Conservation (phyloP, 805 yeast genomes). For the Clavispora carvajalis region DNA sequence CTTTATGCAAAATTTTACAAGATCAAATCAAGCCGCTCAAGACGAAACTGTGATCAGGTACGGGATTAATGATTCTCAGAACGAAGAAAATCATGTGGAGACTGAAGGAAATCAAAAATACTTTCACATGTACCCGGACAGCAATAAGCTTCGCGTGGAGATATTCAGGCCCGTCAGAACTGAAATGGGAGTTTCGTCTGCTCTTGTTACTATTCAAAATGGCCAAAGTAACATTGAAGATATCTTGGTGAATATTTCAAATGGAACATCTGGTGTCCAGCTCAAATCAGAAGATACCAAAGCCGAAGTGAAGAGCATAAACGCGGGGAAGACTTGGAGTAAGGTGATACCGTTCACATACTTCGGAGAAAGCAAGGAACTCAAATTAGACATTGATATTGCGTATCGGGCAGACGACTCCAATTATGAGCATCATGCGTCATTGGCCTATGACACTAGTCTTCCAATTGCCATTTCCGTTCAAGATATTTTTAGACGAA, state of each 20-base stretch:
- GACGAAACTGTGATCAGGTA: slow-evolving; percentile 8
- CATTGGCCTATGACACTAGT: slow-evolving; percentile 44
- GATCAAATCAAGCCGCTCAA: neutral
- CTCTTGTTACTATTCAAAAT: slow-evolving; percentile 22
- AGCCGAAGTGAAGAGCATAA: neutral
- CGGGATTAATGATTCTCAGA: neutral
- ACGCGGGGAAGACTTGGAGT: slow-evolving; percentile 10
- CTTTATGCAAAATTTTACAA: neutral
- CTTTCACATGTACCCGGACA: slow-evolving; percentile 13
- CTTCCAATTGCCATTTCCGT: slow-evolving; percentile 69
- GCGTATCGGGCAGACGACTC: slow-evolving; percentile 17
- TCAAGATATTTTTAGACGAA: slow-evolving; percentile 65
- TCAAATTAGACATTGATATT: slow-evolving; percentile 19
- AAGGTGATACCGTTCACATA: slow-evolving; percentile 29
- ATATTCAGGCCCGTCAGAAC: slow-evolving; percentile 20
- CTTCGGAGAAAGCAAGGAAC: slow-evolving; percentile 23
- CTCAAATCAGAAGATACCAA: slow-evolving; percentile 2
- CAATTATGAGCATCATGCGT: slow-evolving; percentile 17
- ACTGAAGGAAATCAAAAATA: neutral
- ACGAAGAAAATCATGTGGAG: too few species aligned
- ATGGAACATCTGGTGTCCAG: slow-evolving; percentile 17
- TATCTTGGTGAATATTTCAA: slow-evolving; percentile 14
- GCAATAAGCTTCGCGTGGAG: slow-evolving; percentile 23
- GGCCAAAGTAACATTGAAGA: slow-evolving; percentile 28
- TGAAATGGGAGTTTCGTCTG: slow-evolving; percentile 23